Conservation (phyloP, 257 asterid species). For the Sherardia arvensis region DNA sequence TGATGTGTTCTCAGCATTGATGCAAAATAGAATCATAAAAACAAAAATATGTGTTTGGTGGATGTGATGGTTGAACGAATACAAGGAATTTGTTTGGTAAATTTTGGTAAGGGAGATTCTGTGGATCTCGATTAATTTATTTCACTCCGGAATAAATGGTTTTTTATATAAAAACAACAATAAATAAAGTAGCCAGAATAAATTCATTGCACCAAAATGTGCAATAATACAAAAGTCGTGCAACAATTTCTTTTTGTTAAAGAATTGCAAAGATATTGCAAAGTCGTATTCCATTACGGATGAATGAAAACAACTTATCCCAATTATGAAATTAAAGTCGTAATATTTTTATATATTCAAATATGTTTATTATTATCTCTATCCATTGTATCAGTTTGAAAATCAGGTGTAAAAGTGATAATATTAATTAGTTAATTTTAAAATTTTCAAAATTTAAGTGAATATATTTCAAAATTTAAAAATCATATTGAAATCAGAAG, state of each 20-base stretch:
- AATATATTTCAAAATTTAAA: too few relatives aligned
- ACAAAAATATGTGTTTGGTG: not conserved
- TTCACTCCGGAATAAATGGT: not conserved
- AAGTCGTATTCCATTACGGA: not conserved
- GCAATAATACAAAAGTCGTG: not conserved
- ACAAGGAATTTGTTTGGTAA: constrained; percentile 1
- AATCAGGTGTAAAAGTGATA: too few relatives aligned
- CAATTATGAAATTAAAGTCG: not conserved
- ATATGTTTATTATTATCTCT: too few relatives aligned
- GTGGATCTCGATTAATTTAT: not conserved
- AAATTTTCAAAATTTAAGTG: too few relatives aligned
- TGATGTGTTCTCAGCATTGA: too few relatives aligned
- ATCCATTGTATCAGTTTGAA: not conserved
- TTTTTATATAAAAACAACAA: too few relatives aligned
- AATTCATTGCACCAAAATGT: not conserved
- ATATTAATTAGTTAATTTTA: too few relatives aligned
- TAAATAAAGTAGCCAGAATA: too few relatives aligned
- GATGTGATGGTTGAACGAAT: not conserved
- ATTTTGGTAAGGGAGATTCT: not conserved
- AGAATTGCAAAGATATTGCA: not conserved
- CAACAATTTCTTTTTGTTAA: not conserved
- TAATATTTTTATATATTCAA: too few relatives aligned
- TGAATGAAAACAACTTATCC: not conserved
- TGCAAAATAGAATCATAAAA: not conserved
- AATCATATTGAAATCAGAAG: not conserved